Base-by-base conservation (phyloP, 306 rosid species). In the Pterocarpus santalinus region DNA sequence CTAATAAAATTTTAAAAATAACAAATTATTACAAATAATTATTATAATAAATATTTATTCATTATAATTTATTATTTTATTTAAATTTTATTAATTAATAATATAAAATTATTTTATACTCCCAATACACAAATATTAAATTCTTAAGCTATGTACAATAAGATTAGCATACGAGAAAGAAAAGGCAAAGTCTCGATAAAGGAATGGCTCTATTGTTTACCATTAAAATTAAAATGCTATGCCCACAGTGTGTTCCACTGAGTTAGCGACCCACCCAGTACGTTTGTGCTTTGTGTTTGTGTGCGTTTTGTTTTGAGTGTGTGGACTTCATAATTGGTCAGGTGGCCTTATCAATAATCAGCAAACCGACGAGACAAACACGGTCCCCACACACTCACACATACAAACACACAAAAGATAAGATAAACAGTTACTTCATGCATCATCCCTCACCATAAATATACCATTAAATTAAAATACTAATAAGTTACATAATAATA, bases 301-400 rank as follows among this genome's bases (percentile, higher is more conserved):
- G 12, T 43, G 47, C 47, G 47, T 43, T 55, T 55, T 55, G 61
- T 55, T n/a, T 52, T 52, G 61, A 17, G 32, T 55, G 61, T 55
- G 32, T 55, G 61, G 28, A n/a, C 61, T 55, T 55, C 17, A 55
- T 16, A 55, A 55, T 55, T 55, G 61, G 61, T 55, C 61, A 55
- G 61, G 32, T 55, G 61, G 30, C 61, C 61, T 55, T 55, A 55
- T 55, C 61, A 5, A n/a, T 55, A n/a, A 55, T 47, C 53, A 1
- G 28, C 60, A 53, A 53, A 16, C 22, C 61, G 30, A n/a, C 30
- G 30, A 55, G 3, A 7, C 61, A 1, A 14, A 55, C 9, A 16
- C 2, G 61, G 61, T n/a, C 61, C 61, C 61, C 61, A 55, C 61
- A 1, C 10, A n/a, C 32, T 14, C 58, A 52, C 58, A 13, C 17